Conservation (phyloP, 2,329 filamentous ascomycete species). For the Penicillium sp. region DNA sequence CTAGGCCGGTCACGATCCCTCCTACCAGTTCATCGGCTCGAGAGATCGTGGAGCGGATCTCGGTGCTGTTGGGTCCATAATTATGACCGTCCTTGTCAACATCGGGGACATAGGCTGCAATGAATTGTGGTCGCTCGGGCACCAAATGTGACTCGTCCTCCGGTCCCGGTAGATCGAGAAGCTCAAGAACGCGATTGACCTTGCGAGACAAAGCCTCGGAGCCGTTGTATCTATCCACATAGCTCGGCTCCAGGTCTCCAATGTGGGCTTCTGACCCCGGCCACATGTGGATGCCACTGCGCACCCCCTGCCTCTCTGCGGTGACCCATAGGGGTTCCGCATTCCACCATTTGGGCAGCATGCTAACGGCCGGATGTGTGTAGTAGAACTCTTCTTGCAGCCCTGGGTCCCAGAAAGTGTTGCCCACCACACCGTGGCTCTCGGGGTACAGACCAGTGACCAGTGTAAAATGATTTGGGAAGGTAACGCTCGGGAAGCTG, state of each 20-base stretch:
- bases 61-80: slow-evolving; percentile 91
- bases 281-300: slow-evolving; percentile 95
- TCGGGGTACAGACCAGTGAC: slow-evolving; percentile 91
- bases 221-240: slow-evolving; percentile 80
- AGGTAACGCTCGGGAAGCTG: slow-evolving; percentile 93
- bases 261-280: slow-evolving; percentile 91
- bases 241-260: slow-evolving; percentile 68
- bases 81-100: slow-evolving; percentile 84
- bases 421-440: slow-evolving; percentile 87
- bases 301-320: slow-evolving; percentile 76
- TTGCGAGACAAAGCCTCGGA: slow-evolving; percentile 72
- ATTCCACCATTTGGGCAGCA: slow-evolving; percentile 89
- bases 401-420: slow-evolving; percentile 86
- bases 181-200: slow-evolving; percentile 72
- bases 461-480: slow-evolving; percentile 93
- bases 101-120: slow-evolving; percentile 91
- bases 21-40: slow-evolving; percentile 82
- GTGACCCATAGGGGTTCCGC: slow-evolving; percentile 94
- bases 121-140: slow-evolving; percentile 75
- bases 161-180: slow-evolving; percentile 76
- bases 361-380: slow-evolving; percentile 69
- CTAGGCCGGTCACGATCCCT: slow-evolving; percentile 69
- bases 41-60: slow-evolving; percentile 74
- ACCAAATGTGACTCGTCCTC: slow-evolving; percentile 54
- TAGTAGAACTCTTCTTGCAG: slow-evolving; percentile 81